A percentile compares a stretch with the other conserved stretches of the same genome.
These are phyloP conservation scores for Excoecaria cochinchinensis DNA, from an alignment of 345 rosid species.

Conservation along the genomic window DNA sequence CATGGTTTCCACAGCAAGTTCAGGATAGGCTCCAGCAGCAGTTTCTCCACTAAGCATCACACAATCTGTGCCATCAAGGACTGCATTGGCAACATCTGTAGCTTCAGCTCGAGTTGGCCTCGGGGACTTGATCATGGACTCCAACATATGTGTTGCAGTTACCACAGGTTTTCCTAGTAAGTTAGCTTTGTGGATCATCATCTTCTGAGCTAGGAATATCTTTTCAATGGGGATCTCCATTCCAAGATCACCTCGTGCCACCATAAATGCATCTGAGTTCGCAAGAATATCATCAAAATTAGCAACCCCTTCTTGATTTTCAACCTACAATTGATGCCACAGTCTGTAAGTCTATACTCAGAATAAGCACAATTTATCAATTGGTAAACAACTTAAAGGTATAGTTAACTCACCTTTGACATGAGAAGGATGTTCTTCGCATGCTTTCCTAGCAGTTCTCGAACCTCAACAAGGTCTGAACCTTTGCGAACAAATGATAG, in stretches of 20 bases:
- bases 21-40: constrained; percentile 45
- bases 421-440: constrained; percentile 31
- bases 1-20: constrained; percentile 39
- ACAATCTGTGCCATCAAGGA: constrained; percentile 39
- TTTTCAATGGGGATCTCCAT: constrained; percentile 45
- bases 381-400: background rate
- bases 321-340: constrained; percentile 17
- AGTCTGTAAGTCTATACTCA: too few relatives aligned
- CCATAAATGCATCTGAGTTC: constrained; percentile 39
- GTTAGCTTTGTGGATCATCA: constrained; percentile 40
- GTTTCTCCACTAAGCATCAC: constrained; percentile 43
- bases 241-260: constrained; percentile 44
- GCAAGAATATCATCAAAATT: constrained; percentile 37
- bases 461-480: constrained; percentile 26
- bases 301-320: constrained; percentile 36
- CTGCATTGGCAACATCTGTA: constrained; percentile 43
- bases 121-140: constrained; percentile 44
- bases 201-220: constrained; percentile 39
- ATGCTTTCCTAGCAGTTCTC: constrained; percentile 22
- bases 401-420: constrained; percentile 26
- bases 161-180: constrained; percentile 37
- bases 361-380: too few relatives aligned
- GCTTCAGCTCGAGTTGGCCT: constrained; percentile 45
- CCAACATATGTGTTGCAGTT: constrained; percentile 42
- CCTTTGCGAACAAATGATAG: constrained; percentile 40